Evolutionary conservation across 352 stramenopile species (phyloP).

Genomic region (Pythium scleroteichum): DNA sequence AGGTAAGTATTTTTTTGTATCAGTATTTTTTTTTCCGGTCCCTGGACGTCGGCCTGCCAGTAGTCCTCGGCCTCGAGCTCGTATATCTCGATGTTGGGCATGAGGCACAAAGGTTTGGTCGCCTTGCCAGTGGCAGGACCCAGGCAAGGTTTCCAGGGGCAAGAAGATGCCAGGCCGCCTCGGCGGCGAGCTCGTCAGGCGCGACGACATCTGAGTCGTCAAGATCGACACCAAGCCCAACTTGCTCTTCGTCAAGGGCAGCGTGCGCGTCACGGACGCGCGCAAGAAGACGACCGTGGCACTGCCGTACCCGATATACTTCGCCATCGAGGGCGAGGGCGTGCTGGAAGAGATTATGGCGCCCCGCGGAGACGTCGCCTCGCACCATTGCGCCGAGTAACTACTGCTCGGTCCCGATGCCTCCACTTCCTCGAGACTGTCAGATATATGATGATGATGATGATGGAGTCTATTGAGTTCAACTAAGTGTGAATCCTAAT

Average conservation of each 20-base stretch:
- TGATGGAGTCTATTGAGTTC: no score
- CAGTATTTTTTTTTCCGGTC: no score
- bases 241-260: constrained; percentile 93
- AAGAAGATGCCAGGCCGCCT: constrained; percentile 99
- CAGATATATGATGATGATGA: no score
- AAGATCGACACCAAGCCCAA: constrained; percentile 93
- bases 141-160: constrained; percentile 98
- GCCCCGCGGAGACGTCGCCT: constrained; percentile 72
- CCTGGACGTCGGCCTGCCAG: no score
- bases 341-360: constrained; percentile 72
- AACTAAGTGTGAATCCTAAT: no score
- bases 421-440: no score
- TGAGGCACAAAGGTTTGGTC: no score
- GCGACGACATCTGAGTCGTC: constrained; percentile 95
- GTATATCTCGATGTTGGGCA: no score
- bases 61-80: no score
- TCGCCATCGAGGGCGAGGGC: constrained; percentile 43
- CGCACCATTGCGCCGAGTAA: constrained; percentile 84
- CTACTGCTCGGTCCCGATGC: no score
- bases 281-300: constrained; percentile 78
- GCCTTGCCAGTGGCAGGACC: constrained; percentile 98
- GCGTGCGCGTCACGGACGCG: constrained; percentile 86
- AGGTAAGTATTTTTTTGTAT: no score
- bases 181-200: constrained; percentile 93
- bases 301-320: constrained; percentile 84